Conservation (phyloP, 2,329 filamentous ascomycete genomes). For the Claviceps pazoutovae region DNA sequence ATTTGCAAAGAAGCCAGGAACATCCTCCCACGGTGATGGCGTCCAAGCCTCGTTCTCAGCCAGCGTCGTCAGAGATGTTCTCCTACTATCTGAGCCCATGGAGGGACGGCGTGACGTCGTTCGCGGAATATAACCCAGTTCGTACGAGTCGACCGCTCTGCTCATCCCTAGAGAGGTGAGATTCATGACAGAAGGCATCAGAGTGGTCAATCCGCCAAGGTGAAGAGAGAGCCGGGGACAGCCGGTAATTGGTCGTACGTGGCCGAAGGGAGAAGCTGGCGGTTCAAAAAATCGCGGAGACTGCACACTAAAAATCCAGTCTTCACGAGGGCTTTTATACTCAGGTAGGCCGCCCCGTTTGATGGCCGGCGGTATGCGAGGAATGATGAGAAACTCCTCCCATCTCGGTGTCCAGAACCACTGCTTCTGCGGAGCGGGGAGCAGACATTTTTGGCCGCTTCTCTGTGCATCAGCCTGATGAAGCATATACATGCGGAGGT, state of each 20-base stretch:
- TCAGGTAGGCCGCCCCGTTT: conserved; percentile 7
- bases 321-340: too few species aligned
- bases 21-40: neutral
- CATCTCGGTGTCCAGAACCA: conserved; percentile 22
- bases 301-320: neutral
- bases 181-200: conserved; percentile 15
- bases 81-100: neutral
- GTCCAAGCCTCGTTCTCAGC: neutral
- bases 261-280: neutral
- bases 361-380: conserved; percentile 17
- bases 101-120: neutral
- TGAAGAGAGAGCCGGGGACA: conserved; percentile 21
- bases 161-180: conserved; percentile 3
- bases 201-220: conserved; percentile 12
- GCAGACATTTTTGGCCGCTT: conserved; percentile 12
- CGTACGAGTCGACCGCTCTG: neutral
- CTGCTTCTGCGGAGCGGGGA: conserved; percentile 16
- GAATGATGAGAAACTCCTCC: conserved; percentile 25
- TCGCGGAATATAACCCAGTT: neutral
- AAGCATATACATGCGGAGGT: conserved; percentile 21
- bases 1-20: neutral
- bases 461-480: conserved; percentile 17
- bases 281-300: conserved; percentile 5
- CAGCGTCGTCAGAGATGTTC: conserved; percentile 1
- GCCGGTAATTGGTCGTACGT: neutral